Evolutionary conservation across 352 stramenopile species (phyloP).

Genomic region (Aphanomyces cochlioides): DNA sequence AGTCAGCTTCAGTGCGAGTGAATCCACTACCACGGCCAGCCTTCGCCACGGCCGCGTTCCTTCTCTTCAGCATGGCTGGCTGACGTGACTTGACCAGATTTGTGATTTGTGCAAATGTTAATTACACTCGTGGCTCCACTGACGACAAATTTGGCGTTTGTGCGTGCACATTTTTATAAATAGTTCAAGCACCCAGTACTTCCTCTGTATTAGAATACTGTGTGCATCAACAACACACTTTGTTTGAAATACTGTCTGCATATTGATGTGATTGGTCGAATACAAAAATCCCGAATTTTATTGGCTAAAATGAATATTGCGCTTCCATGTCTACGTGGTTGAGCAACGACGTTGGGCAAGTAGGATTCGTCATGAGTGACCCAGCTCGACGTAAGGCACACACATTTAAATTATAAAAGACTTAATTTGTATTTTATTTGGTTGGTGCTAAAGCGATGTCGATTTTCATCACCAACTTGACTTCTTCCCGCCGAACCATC

Average conservation of each 20-base stretch:
- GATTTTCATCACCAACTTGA: not conserved
- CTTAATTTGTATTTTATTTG: not conserved
- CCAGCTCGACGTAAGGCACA: not conserved
- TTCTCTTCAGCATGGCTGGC: too few relatives aligned
- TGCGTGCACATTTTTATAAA: too few relatives aligned
- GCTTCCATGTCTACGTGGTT: not conserved
- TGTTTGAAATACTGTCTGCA: not conserved
- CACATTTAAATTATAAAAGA: conserved; percentile 4
- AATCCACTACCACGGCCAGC: too few relatives aligned
- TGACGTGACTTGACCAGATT: too few relatives aligned
- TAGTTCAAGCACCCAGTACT: too few relatives aligned
- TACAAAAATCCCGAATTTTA: not conserved
- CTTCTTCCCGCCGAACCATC: not conserved
- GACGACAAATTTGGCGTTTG: too few relatives aligned
- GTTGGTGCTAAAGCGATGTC: not conserved
- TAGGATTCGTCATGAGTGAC: not conserved
- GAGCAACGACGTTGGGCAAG: not conserved
- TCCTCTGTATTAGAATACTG: not conserved
- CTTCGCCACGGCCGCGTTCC: too few relatives aligned
- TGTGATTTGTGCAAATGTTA: too few relatives aligned
- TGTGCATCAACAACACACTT: conserved; percentile 1
- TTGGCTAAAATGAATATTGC: conserved; percentile 1
- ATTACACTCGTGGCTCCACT: too few relatives aligned
- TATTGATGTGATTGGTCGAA: conserved; percentile 8
- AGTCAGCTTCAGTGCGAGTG: too few relatives aligned